Evolutionary conservation across 306 rosid genomes (phyloP), one percentile per base, ranked within the genome.

Genomic region (Crataegus laevigata): DNA sequence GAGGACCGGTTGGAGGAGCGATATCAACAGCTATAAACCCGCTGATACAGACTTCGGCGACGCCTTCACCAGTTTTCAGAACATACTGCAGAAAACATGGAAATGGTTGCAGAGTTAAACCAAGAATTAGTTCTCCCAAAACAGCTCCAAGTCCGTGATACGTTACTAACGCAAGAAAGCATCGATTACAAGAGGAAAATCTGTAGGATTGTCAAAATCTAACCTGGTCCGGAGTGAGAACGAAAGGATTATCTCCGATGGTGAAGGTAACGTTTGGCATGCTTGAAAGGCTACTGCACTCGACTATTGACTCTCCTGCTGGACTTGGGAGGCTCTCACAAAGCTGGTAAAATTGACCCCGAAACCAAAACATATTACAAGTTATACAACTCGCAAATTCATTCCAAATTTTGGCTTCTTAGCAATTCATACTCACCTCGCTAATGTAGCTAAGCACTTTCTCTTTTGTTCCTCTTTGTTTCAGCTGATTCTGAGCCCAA

Each of bases 321-420:
- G 98, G 98, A 85, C 93, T 89, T 42, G 96, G 96, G 76, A 89
- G 85, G 86, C 82, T 88, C 72, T 93, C 86, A 19, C 96, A 93
- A 26, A 93, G 82, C 98, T 93, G 84, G 62, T 38, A 73, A 62
- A 69, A 63, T 71, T 71, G 72, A 69, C 26, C 58, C 34, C 75
- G 75, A 81, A 25, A 79, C 25, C 29, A 80, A n/a, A 28, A 42
- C 25, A 72, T 30, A 78, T n/a, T 42, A 75, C 54, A 76, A 57
- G 42, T 11, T 11, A 25, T 55, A 75, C 45, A 76, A 51, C 51
- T 15, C 11, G 51, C 12, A 69, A 65, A 42, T 45, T 63, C 38
- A 65, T 64, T 15, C 61, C 8, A 25, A 50, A 42, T 66, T 59
- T 63, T 19, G 74, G 55, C 52, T 68, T 81, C 66, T 17, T 14